Evolutionary conservation across 371 early-diverging fungal species (phyloP).

Genomic region (Mortierella sp.): DNA sequence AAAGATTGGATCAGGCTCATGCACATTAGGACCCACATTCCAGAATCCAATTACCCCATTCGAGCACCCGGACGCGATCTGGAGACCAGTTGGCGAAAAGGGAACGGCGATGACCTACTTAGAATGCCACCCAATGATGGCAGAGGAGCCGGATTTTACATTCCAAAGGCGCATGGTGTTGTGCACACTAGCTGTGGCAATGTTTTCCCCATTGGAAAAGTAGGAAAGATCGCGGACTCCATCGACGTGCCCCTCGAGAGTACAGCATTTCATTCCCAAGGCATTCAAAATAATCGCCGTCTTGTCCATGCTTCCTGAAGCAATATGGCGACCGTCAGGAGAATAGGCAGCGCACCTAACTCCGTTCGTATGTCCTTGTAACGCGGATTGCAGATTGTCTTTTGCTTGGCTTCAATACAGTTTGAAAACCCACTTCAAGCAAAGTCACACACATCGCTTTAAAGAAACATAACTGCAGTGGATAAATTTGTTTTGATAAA

Average conservation of each 20-base stretch:
- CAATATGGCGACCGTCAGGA: neutral
- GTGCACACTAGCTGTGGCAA: neutral
- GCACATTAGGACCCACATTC: neutral
- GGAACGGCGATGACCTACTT: neutral
- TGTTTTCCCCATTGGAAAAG: neutral
- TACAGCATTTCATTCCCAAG: neutral
- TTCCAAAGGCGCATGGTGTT: neutral
- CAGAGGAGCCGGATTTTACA: neutral
- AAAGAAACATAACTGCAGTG: too few relatives aligned
- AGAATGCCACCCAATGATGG: neutral
- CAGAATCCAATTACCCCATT: neutral
- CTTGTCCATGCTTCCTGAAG: neutral
- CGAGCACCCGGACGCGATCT: neutral
- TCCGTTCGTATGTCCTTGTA: neutral
- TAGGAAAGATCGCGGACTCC: neutral
- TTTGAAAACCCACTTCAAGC: too few relatives aligned
- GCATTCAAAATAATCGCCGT: neutral
- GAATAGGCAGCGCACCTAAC: neutral
- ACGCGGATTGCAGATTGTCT: neutral
- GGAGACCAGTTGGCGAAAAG: neutral
- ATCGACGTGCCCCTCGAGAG: neutral
- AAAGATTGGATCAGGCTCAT: neutral
- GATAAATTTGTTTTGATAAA: too few relatives aligned
- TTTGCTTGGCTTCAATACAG: too few relatives aligned
- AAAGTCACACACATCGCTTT: too few relatives aligned